Base-by-base conservation (phyloP, 75 land plant species). In the Pinus albicaulis region DNA sequence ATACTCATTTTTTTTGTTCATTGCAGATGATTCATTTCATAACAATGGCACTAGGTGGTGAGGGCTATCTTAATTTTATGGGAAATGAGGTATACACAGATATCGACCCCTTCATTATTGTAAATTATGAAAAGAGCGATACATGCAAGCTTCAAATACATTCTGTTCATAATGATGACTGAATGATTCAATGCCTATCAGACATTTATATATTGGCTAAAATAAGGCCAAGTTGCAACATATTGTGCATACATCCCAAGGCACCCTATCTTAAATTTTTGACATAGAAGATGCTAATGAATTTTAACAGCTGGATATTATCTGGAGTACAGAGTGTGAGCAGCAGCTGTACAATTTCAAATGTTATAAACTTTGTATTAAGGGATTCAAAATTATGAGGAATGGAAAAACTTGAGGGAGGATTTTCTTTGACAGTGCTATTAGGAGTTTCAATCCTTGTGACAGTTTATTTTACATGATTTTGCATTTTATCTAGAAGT, bases 41-140 rank as follows among this genome's bases (percentile, higher is more conserved):
- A 74, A 94, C 99, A 74, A 89, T 97, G 95, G 95, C 98, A 59
- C 83, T 97, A 52, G 99, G 99, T 65, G 99, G 99, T 11, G 99
- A 97, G 76, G 98, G 99, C 64, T 97, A 94, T 80, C 89, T 97
- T 60, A 97, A 92, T 79, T 97, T 97, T 79, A 97, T 97, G 99
- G 99, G 99, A 61, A 97, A 97, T 79, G 99, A 97, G 93, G 99
- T 96, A 78, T 65, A 44, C n/a, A 41, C 44, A 16, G 23, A n/a
- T 12, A 68, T 12, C 23, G 4, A 38, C 41, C n/a, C 13, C 52
- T 38, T 41, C 4, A 68, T 41, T 68, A 20, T 20, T 41, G 4
- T 68, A 68, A 22, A 52, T 17, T 68, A 20, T 38, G 0, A 41
- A 68, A 20, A 61, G 5, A 68, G 52, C 13, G 41, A 41, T n/a